Evolutionary conservation across 257 asterid species (phyloP), one percentile per base, ranked within the genome.

Genomic region (Solanum lycopersicoides): DNA sequence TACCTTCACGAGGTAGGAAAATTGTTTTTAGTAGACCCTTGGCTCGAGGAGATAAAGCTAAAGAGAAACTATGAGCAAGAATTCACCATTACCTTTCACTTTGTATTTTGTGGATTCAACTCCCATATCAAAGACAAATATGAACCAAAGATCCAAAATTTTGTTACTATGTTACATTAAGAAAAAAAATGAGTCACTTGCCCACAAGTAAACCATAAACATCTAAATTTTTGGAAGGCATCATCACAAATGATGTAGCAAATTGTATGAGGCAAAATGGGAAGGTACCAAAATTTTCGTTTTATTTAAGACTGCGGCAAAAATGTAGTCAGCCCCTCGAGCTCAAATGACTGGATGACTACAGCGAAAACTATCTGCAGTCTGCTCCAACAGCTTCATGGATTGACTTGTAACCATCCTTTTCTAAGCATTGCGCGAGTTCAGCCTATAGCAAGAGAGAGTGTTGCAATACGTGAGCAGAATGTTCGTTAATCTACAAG

Each of bases 301-400:
- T 74, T 71, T 77, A 37, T 72, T 28, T 35, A 45, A 30, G 32
- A 50, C 25, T 59, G 32, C 9, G 7, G 79, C 84, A 45, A 80
- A 80, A 30, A 47, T 80, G 85, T 47, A 23, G 44, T 16, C 85
- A 47, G 69, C 87, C 86, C 71, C 83, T 74, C 75, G 7, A 32
- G 42, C 87, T 60, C 21, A 30, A 28, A 28, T 37, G 79, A 50
- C 72, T 50, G 73, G 86, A 44, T 63, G 18, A 68, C 3, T 73
- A 83, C 88, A 75, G 59, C 20, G 15, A 42, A 16, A 82, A 90
- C 90, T 92, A 93, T 92, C 98, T 92, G 94, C 94, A 95, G 87
- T 95, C 98, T 60, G 95, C 98, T 72, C 99, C 99, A 86, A 95
- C 91, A 13, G 99, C 99, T 89, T 97, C 98, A 34, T 91, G 88